These are phyloP conservation scores for Penicillium sp. DNA, from an alignment of 2,329 filamentous ascomycete genomes.

Conservation along the genomic window DNA sequence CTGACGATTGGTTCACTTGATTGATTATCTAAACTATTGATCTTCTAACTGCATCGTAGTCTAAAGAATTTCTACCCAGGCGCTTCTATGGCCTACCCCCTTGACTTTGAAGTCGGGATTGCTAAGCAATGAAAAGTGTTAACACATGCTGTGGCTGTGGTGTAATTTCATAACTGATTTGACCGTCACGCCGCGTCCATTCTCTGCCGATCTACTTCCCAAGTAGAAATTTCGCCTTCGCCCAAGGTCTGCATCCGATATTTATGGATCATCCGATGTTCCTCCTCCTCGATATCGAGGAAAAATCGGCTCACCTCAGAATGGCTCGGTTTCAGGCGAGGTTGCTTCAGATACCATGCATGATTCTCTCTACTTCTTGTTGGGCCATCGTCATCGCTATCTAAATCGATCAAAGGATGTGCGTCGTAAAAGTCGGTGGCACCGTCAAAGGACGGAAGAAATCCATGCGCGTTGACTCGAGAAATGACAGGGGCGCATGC, in stretches of 20 bases:
- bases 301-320: slow-evolving; percentile 23
- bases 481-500: slow-evolving; percentile 24
- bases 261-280: slow-evolving; percentile 20
- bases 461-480: slow-evolving; percentile 28
- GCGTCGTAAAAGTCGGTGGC: slow-evolving; percentile 17
- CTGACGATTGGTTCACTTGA: background rate
- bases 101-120: background rate
- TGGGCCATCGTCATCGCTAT: background rate
- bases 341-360: slow-evolving; percentile 15
- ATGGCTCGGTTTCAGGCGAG: slow-evolving; percentile 17
- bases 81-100: background rate
- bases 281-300: slow-evolving; percentile 22
- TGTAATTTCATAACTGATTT: background rate
- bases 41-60: background rate
- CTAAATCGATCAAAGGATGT: background rate
- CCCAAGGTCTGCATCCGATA: slow-evolving; percentile 13
- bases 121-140: background rate
- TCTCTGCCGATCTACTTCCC: background rate
- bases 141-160: background rate
- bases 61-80: background rate
- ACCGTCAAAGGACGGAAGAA: slow-evolving; percentile 28
- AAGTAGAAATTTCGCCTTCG: background rate
- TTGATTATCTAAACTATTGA: background rate
- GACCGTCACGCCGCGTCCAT: background rate
- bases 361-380: background rate